Evolutionary conservation across 1,284 basidiomycete genomes (phyloP), one percentile per base, ranked within the genome.

Genomic region (Volvariella surrecta): DNA sequence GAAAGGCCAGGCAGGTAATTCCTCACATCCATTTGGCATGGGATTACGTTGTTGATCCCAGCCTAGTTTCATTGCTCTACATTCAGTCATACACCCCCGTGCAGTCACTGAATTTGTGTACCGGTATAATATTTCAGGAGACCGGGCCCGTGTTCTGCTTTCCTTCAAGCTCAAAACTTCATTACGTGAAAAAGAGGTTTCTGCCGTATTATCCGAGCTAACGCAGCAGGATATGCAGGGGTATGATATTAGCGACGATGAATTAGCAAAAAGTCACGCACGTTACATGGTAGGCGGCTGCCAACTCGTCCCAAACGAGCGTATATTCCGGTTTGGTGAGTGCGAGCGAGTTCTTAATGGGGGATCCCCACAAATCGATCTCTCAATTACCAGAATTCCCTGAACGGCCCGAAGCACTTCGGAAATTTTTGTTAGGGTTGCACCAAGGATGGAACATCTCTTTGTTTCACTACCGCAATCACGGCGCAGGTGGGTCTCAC

Each of bases 61-160:
- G 42, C 15, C 13, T 52, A 95, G 91, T 55, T 99, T 98, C 64
- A 68, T 97, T 50, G 77, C 79, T 11, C 73, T 99, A 38, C 89
- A 98, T 63, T 79, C 79, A 24, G 67, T 87, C 52, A 92, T 99
- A 50, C 82, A 92, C 55, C 94, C 93, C 8, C 82, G 95, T 43
- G 78, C 88, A 2, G 84, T 96, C 16, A 98, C 96, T n/a, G 96
- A 99, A 62, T 99, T 99, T 57, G 81, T 89, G 42, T 99, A 99
- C 63, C 83, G 96, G 18, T 94, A 87, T 59, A 85, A 77, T 51
- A 56, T 76, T 4, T 70, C 75, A 0, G 63, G 61, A 2, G 71
- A 76, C 37, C 63, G 73, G 42, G 92, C 92, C 2, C 88, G 90
- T 49, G 83, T 96, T 53, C 85, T 96, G 64, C 71, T 97, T 37